phyloP scores from a whole-genome alignment of 2,329 filamentous ascomycete genomes.

The Plenodomus tracheiphilus region DNA sequence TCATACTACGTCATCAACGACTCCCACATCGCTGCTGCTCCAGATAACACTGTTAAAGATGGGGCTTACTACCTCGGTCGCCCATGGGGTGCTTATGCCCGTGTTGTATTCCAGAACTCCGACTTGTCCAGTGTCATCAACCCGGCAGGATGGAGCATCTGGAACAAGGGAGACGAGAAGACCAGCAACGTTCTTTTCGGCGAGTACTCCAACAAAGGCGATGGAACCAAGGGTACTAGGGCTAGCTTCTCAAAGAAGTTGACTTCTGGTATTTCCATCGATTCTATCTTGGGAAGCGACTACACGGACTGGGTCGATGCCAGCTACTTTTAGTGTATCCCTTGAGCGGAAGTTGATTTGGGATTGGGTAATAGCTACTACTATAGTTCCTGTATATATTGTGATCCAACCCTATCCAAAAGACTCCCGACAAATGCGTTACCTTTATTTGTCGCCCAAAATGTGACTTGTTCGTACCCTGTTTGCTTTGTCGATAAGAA shows the following conservation, averaged over 20 bases:
- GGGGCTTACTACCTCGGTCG: slow-evolving; percentile 57
- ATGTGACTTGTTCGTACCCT: too few relatives aligned
- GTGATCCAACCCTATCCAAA: too few relatives aligned
- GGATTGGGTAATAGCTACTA: too few relatives aligned
- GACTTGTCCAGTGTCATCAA: slow-evolving; percentile 61
- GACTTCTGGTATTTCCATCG: slow-evolving; percentile 47
- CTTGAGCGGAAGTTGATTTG: too few relatives aligned
- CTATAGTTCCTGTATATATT: slow-evolving; percentile 1
- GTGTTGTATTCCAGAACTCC: slow-evolving; percentile 58
- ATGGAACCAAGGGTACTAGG: slow-evolving; percentile 58
- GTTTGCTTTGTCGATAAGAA: too few relatives aligned
- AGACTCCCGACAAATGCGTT: too few relatives aligned
- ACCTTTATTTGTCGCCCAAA: too few relatives aligned
- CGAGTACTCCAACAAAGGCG: slow-evolving; percentile 64
- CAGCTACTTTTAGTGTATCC: slow-evolving; percentile 28
- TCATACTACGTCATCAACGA: slow-evolving; percentile 62
- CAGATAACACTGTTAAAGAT: slow-evolving; percentile 41
- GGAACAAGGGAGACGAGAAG: slow-evolving; percentile 55
- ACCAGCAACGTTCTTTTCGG: slow-evolving; percentile 59
- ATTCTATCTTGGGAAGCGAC: slow-evolving; percentile 49
- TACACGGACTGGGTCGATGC: slow-evolving; percentile 38
- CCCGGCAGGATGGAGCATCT: slow-evolving; percentile 60
- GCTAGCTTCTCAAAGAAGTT: slow-evolving; percentile 54
- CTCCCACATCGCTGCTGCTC: slow-evolving; percentile 50
- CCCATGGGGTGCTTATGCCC: slow-evolving; percentile 56